Percentiles rank a stretch among this genome's conserved stretches.
Evolutionary conservation across 2,329 filamentous ascomycete genomes (phyloP).

Genomic region (Penicillium sp.): DNA sequence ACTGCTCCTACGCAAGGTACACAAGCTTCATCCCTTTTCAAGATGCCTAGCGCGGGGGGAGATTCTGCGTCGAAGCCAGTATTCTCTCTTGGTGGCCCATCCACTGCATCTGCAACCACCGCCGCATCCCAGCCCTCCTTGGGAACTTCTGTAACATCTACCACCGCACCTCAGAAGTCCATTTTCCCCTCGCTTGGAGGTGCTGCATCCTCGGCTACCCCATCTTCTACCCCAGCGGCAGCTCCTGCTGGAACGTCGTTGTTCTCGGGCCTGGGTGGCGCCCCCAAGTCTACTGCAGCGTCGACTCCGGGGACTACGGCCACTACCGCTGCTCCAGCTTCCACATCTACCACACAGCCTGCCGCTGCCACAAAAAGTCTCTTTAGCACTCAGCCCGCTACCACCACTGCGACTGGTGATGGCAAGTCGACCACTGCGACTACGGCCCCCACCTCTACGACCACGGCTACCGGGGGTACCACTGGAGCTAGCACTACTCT

Average conservation of each 20-base stretch:
- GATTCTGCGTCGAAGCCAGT: conserved; percentile 24
- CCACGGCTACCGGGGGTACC: conserved; percentile 13
- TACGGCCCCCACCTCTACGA: conserved; percentile 34
- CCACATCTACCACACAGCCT: conserved; percentile 29
- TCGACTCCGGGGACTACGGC: conserved; percentile 29
- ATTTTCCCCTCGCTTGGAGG: conserved; percentile 32
- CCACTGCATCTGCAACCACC: conserved; percentile 14
- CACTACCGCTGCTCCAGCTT: conserved; percentile 30
- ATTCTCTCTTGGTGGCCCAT: background rate
- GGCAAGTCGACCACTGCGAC: conserved; percentile 25
- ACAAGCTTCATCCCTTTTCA: conserved; percentile 32
- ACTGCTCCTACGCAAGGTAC: conserved; percentile 15
- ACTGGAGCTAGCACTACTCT: conserved; percentile 36
- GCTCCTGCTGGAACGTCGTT: conserved; percentile 28
- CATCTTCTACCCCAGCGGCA: conserved; percentile 32
- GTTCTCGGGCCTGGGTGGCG: conserved; percentile 30
- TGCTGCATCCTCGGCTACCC: conserved; percentile 30
- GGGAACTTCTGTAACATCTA: conserved; percentile 28
- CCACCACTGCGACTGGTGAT: conserved; percentile 21
- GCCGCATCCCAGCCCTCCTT: conserved; percentile 21
- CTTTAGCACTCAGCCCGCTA: conserved; percentile 23
- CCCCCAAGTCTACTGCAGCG: conserved; percentile 29
- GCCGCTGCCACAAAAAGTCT: conserved; percentile 20
- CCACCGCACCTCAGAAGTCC: conserved; percentile 36
- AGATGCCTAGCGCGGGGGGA: conserved; percentile 24